phyloP scores from a whole-genome alignment of 441 rosid species.

The Viola pubescens region DNA sequence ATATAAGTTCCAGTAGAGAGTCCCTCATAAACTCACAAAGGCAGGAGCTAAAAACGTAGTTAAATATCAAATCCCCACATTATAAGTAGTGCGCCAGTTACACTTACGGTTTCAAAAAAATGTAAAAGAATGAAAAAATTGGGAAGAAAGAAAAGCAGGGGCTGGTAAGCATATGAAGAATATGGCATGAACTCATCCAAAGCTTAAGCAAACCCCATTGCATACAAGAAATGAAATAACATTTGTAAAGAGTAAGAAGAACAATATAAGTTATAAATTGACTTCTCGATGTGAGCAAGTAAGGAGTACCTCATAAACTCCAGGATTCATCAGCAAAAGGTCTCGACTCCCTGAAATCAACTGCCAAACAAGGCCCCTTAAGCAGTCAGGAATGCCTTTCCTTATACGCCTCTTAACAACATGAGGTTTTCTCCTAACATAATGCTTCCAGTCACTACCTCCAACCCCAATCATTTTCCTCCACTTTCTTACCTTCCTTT shows the following conservation, averaged over 20 bases:
- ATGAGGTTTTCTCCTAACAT: conserved; percentile 76
- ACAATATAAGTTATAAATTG: conserved; percentile 2
- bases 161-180: background rate
- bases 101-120: background rate
- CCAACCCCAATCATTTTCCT: conserved; percentile 98
- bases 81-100: background rate
- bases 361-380: conserved; percentile 99
- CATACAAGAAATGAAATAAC: conserved; percentile 1
- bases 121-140: background rate
- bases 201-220: conserved; percentile 7
- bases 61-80: too few relatives aligned
- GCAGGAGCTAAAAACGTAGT: too few relatives aligned
- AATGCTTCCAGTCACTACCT: conserved; percentile 97
- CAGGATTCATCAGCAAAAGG: conserved; percentile 90
- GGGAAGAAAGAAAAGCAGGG: background rate
- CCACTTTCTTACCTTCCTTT: conserved; percentile 80
- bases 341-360: conserved; percentile 92
- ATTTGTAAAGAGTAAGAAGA: conserved; percentile 8
- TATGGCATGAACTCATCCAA: background rate
- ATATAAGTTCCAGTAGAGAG: too few relatives aligned
- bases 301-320: conserved; percentile 69
- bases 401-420: conserved; percentile 82
- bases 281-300: conserved; percentile 5
- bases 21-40: too few relatives aligned
- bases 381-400: conserved; percentile 95